These are phyloP conservation scores for Cystobasidium slooffiae DNA, from an alignment of 1,284 basidiomycete genomes.

Conservation along the genomic window DNA sequence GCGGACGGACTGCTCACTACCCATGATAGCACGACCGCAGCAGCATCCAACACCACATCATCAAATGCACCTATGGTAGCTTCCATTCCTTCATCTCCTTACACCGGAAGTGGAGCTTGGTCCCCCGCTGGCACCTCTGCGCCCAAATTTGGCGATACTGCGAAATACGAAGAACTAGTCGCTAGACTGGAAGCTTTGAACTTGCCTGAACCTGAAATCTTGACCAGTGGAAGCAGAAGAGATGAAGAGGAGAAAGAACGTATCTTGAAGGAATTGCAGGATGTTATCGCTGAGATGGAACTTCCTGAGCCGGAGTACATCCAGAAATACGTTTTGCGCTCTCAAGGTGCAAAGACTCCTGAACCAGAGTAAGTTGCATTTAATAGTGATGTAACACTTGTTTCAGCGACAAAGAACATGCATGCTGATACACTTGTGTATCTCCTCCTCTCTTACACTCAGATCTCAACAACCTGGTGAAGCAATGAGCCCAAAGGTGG, in stretches of 20 bases:
- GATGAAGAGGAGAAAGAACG: conserved; percentile 39
- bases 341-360: conserved; percentile 53
- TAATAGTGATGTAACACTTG: too few relatives aligned
- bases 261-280: conserved; percentile 45
- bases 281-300: conserved; percentile 52
- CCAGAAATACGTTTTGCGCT: conserved; percentile 51
- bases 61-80: conserved; percentile 19
- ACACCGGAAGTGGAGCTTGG: conserved; percentile 24
- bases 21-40: conserved; percentile 2
- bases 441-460: background rate
- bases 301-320: conserved; percentile 53
- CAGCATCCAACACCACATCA: background rate
- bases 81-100: conserved; percentile 39
- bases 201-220: conserved; percentile 36
- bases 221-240: conserved; percentile 18
- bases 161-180: conserved; percentile 31
- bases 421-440: too few relatives aligned
- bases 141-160: conserved; percentile 33
- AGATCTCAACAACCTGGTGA: conserved; percentile 31
- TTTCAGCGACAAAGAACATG: too few relatives aligned
- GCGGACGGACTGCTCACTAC: conserved; percentile 31
- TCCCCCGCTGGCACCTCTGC: conserved; percentile 24
- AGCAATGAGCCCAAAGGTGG: conserved; percentile 30
- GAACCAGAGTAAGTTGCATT: conserved; percentile 52
- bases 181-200: conserved; percentile 29